Base-by-base conservation (phyloP, 2,329 filamentous ascomycete species). In the Metarhizium brunneum region DNA sequence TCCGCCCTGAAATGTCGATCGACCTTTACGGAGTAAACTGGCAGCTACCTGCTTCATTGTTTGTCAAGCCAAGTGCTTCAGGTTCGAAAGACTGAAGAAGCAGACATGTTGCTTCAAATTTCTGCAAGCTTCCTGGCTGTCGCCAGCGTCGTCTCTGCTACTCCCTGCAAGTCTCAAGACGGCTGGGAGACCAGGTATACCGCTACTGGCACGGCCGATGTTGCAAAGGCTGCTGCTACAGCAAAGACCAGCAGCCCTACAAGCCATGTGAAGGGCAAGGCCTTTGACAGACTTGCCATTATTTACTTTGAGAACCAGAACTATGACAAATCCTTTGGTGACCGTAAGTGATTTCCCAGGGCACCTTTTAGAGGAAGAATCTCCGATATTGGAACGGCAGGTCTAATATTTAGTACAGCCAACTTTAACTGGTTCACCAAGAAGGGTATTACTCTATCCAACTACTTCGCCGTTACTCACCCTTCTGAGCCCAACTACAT, bases 231-330 rank as follows among this genome's bases (percentile, higher is more conserved):
- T 30, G 76, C 76, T 53, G 83, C 83, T 7, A 86, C 81, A 1
- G 83, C 83, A 11, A 75, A 77, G 65, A 84, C 84, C 1, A 70
- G 72, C 58, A 83, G 81, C 58, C 82, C 84, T 2, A 82, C 78
- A 36, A 84, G 78, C 66, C 67, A 83, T 63, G 83, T 91, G 53
- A 78, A 82, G 65, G 89, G 89, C 59, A 83, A 85, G 65, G 83
- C 78, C 0, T 92, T 92, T 66, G 80, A 90, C 66, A 83, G 88
- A 16, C 81, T 88, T 58, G 83, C 83, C 55, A 80, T 84, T 56
- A 83, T 92, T 68, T 92, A 86, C 84, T 77, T 90, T 50, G 88
- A 92, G 73, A 92, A 92, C 67, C 88, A 84, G 51, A 78, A 85
- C 69, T 91, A 81, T 61, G 77, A 82, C 53, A 80, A 84, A 64